Evolutionary conservation across 352 stramenopile genomes (phyloP), one percentile per base, ranked within the genome.

Genomic region (Phytopythium boreale): DNA sequence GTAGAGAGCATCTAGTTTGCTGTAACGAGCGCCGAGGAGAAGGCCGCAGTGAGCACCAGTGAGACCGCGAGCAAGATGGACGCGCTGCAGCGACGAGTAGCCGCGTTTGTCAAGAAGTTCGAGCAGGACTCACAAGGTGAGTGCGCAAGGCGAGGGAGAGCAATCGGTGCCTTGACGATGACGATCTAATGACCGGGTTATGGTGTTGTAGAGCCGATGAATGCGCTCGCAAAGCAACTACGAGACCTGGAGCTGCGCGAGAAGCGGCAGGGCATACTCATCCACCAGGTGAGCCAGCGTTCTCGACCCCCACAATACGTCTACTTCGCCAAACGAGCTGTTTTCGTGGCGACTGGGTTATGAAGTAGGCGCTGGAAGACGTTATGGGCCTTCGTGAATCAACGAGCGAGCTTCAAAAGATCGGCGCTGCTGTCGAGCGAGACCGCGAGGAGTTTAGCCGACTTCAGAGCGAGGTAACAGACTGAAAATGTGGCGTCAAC

Each of bases 31-130:
- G 51, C 63, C 0, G 73, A 89, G 41, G 66, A 60, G 6, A 83
- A 82, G 47, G 61, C 68, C 0, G 61, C 65, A 20, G 51, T 59
- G 2, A 67, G 58, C 4, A 46, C 68, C 20, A 67, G 15, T 1
- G 68, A 83, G 8, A 72, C 64, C 58, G 56, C 63, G 2, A 75
- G 70, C 29, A 77, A 61, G 41, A 46, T 85, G n/a, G 75, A 84
- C 12, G 52, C 56, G 0, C 79, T 89, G 58, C 72, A 89, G 62
- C 72, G 83, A 20, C 70, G 75, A 24, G 76, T 88, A 53, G 39
- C 82, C 7, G 51, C 63, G 10, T 84, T 83, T 37, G 68, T 82
- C 22, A 86, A 89, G 60, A 71, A 75, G 24, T 61, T 83, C 1
- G 76, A 87, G 37, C 47, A 64, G 20, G 69, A 82, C 22, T 67